Evolutionary conservation across 202 grass and related monocot species (phyloP), one percentile per base, ranked within the genome.

Genomic region (Zizania palustris): DNA sequence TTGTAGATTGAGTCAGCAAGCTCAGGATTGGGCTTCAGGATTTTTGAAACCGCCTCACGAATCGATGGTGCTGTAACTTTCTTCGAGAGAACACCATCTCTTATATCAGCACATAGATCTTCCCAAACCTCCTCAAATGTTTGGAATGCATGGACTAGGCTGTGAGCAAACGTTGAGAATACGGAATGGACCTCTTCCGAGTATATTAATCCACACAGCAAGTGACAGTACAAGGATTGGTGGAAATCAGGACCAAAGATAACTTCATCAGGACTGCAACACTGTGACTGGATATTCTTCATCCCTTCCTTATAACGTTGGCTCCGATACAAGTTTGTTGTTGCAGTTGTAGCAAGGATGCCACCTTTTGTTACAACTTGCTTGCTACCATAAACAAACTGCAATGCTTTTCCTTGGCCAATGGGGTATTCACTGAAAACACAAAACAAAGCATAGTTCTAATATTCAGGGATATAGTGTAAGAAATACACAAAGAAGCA

Each of bases 371-470:
- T 99, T 40, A 39, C 6, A 7, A 64, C 64, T 74, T 96, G 92
- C 81, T 82, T 99, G 92, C 96, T 99, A 40, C 92, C 79, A 57
- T 99, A 99, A 54, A 96, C 72, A 85, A 99, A 99, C 63, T 96
- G 92, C 46, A 99, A 63, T 28, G 92, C 85, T 84, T 99, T 99
- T 82, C 96, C 96, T 70, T 82, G 87, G 36, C 85, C 74, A 70
- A 91, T 87, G 62, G 90, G 96, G 33, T 87, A 96, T 73, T 91
- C 84, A 79, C 96, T 99, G 72, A n/a, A 38, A 81, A 78, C 36
- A 72, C 22, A 63, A 54, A 45, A 46, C n/a, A 67, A 3, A 73
- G 43, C 3, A 10, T 3, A 37, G 44, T 61, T 74, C 22, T 42
- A 45, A 20, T 28, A 79, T 2, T 48, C 10, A 28, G 11, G 5